Conservation (phyloP, 768 basidiomycete genomes). For the Collybiopsis luxurians region DNA sequence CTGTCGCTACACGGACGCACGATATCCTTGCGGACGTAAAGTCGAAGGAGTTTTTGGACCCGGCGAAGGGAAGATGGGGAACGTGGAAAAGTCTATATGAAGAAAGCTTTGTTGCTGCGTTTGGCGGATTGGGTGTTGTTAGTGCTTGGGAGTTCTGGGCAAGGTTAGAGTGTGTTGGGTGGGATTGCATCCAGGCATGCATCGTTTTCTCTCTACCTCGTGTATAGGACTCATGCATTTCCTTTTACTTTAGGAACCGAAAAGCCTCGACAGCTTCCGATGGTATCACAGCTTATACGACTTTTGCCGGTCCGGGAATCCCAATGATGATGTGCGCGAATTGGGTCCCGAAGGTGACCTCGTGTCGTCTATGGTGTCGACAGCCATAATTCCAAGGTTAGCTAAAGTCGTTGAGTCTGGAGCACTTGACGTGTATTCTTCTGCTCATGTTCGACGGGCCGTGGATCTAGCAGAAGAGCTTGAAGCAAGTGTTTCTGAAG, state of each 20-base stretch:
- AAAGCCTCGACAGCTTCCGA: conserved; percentile 71
- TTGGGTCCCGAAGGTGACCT: conserved; percentile 85
- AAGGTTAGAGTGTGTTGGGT: conserved; percentile 75
- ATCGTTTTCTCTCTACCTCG: neutral
- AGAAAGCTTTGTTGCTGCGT: conserved; percentile 86
- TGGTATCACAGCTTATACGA: conserved; percentile 82
- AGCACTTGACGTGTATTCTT: conserved; percentile 80
- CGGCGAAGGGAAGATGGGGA: conserved; percentile 61
- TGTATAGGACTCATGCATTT: conserved; percentile 8
- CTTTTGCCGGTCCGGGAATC: conserved; percentile 61
- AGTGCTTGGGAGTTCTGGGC: conserved; percentile 76
- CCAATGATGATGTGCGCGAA: conserved; percentile 48
- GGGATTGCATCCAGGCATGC: conserved; percentile 83
- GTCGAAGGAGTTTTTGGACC: conserved; percentile 82
- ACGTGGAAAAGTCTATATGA: conserved; percentile 74
- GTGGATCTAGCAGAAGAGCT: conserved; percentile 80
- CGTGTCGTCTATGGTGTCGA: conserved; percentile 85
- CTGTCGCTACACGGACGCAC: conserved; percentile 48
- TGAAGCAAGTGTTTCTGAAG: conserved; percentile 54
- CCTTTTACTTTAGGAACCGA: conserved; percentile 36
- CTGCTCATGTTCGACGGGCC: conserved; percentile 53
- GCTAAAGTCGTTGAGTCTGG: conserved; percentile 76
- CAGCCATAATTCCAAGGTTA: conserved; percentile 73
- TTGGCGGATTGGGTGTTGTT: conserved; percentile 65
- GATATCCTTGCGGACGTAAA: conserved; percentile 77